Percentiles rank a stretch among this genome's conserved stretches.
Evolutionary conservation across 805 yeast genomes (phyloP).

Genomic region (Nadsonia fulvescens): DNA sequence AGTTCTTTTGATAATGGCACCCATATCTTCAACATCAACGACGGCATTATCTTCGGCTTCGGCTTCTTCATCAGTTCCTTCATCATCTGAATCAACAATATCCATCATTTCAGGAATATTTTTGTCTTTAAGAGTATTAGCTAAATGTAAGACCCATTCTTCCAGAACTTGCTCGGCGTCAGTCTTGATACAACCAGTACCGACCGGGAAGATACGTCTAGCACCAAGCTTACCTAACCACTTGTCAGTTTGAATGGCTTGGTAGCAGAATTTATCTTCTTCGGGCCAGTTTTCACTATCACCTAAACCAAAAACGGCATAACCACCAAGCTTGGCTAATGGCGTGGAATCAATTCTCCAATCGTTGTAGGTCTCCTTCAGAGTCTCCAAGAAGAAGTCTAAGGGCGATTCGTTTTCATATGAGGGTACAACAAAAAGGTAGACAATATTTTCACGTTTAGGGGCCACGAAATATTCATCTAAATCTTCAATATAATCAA

Average conservation of each 20-base stretch:
- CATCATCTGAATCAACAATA: constrained; percentile 30
- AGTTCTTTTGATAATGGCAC: constrained; percentile 29
- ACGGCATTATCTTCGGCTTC: constrained; percentile 23
- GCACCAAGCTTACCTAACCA: constrained; percentile 74
- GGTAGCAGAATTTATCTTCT: constrained; percentile 62
- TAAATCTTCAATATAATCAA: constrained; percentile 71
- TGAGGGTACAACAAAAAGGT: constrained; percentile 67
- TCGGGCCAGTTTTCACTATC: constrained; percentile 71
- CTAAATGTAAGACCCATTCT: constrained; percentile 50
- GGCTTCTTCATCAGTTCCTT: constrained; percentile 18
- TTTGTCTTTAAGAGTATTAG: constrained; percentile 42
- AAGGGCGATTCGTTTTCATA: constrained; percentile 87
- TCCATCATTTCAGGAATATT: constrained; percentile 45
- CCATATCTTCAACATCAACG: constrained; percentile 86
- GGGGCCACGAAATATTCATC: constrained; percentile 58
- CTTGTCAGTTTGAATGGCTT: constrained; percentile 56
- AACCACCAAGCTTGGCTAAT: constrained; percentile 49
- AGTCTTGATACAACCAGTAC: constrained; percentile 64
- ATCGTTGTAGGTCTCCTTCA: constrained; percentile 67
- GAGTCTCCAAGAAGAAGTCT: constrained; percentile 67
- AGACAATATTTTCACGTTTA: constrained; percentile 29
- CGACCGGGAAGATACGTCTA: constrained; percentile 66
- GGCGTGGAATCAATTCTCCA: constrained; percentile 77
- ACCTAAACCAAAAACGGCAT: constrained; percentile 74
- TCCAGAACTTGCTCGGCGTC: constrained; percentile 30